These are phyloP conservation scores for Patellaria atrata DNA, from an alignment of 495 filamentous ascomycete genomes.

Conservation along the genomic window DNA sequence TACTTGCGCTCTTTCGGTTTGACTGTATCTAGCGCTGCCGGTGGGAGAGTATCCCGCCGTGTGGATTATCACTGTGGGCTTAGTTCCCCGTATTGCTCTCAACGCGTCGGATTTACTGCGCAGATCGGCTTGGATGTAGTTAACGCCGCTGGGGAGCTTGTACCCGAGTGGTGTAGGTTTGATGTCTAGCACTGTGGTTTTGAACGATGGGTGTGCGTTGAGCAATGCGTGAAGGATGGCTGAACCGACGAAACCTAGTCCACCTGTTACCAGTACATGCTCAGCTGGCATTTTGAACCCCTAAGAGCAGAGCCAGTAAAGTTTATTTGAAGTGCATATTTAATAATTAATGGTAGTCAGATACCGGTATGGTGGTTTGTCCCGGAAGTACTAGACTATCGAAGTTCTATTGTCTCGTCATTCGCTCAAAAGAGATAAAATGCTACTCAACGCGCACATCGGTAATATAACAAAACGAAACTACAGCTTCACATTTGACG, in stretches of 20 bases:
- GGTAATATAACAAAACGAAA: constrained; percentile 4
- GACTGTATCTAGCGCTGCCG: constrained; percentile 18
- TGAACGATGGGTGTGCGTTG: constrained; percentile 14
- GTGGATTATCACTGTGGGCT: constrained; percentile 24
- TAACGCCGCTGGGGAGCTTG: constrained; percentile 7
- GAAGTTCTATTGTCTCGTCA: no score
- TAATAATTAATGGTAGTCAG: no score
- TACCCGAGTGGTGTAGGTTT: constrained; percentile 13
- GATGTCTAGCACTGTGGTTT: constrained; percentile 23
- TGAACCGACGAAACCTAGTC: constrained; percentile 26
- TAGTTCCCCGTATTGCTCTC: constrained; percentile 17
- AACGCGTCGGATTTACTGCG: constrained; percentile 10
- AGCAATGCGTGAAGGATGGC: constrained; percentile 22
- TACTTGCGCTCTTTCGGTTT: constrained; percentile 12
- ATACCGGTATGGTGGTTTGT: no score
- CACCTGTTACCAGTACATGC: constrained; percentile 27
- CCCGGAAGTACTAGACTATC: no score
- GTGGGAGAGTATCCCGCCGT: constrained; percentile 23
- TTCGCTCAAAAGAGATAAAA: no score
- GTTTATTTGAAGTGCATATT: no score
- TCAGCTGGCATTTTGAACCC: constrained; percentile 8
- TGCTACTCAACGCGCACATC: constrained; percentile 17
- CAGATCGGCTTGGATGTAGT: constrained; percentile 22
- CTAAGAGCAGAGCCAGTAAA: no score
- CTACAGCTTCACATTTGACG: not conserved